These are phyloP conservation scores for Ilex asprella DNA, from an alignment of 257 asterid genomes.

Conservation along the genomic window DNA sequence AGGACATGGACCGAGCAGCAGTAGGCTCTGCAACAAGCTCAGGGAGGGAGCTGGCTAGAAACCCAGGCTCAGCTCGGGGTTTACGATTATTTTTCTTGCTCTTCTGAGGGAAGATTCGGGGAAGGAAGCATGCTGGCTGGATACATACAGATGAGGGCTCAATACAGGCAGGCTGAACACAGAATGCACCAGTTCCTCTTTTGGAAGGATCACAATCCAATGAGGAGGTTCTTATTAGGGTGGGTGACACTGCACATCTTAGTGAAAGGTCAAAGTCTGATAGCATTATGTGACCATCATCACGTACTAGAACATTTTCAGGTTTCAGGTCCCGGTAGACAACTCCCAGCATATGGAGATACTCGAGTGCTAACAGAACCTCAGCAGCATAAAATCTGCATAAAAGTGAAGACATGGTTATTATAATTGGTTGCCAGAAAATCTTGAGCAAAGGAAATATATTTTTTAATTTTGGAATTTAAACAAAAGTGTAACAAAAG, in stretches of 20 bases:
- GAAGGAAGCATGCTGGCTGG: constrained; percentile 72
- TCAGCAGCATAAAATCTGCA: constrained; percentile 82
- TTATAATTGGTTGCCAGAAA: background rate
- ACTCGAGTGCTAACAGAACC: constrained; percentile 74
- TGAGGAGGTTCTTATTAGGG: constrained; percentile 47
- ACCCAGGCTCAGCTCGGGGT: constrained; percentile 37
- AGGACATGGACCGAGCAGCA: constrained; percentile 77
- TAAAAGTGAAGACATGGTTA: background rate
- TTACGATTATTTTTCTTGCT: constrained; percentile 44
- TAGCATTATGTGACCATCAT: constrained; percentile 86
- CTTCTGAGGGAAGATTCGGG: constrained; percentile 57
- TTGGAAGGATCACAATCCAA: constrained; percentile 34
- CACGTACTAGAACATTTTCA: constrained; percentile 73
- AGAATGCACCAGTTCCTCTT: constrained; percentile 49
- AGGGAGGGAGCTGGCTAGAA: constrained; percentile 35
- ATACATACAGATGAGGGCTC: constrained; percentile 69
- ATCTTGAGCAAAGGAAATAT: background rate
- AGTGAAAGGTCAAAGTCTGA: constrained; percentile 82
- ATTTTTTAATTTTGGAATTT: background rate
- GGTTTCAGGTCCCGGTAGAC: constrained; percentile 80
- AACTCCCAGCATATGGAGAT: constrained; percentile 86
- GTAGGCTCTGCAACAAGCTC: constrained; percentile 81
- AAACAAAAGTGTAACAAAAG: no score
- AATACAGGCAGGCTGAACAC: constrained; percentile 71
- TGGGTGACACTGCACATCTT: constrained; percentile 67